Evolutionary conservation across 768 basidiomycete species (phyloP).

Genomic region (Coprinopsis marcescibilis): DNA sequence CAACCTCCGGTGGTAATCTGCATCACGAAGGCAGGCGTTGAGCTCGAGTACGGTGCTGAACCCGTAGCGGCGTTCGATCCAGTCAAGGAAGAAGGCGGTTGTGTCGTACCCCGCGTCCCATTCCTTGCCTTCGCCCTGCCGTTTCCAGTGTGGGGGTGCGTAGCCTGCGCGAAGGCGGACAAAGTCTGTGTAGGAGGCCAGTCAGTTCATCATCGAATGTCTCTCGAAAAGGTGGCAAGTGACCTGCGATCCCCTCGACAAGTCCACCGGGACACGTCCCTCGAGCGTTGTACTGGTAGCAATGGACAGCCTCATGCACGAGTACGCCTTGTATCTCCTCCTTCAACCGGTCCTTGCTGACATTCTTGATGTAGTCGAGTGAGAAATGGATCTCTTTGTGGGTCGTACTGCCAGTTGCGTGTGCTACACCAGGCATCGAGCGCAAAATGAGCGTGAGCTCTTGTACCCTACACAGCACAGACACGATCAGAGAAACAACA

Average conservation of each 20-base stretch:
- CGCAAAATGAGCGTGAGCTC: constrained; percentile 55
- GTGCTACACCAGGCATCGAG: constrained; percentile 64
- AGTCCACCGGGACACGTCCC: constrained; percentile 63
- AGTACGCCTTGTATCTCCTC: constrained; percentile 71
- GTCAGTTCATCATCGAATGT: neutral
- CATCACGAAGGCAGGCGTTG: constrained; percentile 47
- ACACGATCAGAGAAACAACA: too few species aligned
- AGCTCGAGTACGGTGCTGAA: constrained; percentile 50
- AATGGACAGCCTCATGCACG: constrained; percentile 74
- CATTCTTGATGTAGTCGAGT: constrained; percentile 49
- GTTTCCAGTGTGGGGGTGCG: constrained; percentile 67
- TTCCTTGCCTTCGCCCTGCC: constrained; percentile 29
- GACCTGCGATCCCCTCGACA: constrained; percentile 77
- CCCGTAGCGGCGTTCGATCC: constrained; percentile 53
- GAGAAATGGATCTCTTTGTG: constrained; percentile 76
- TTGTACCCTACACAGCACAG: constrained; percentile 37
- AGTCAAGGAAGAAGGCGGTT: constrained; percentile 72
- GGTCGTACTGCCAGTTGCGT: constrained; percentile 46
- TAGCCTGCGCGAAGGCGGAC: constrained; percentile 58
- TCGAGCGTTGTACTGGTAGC: constrained; percentile 62
- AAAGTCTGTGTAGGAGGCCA: constrained; percentile 49
- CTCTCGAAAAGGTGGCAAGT: constrained; percentile 7
- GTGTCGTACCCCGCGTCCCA: constrained; percentile 78
- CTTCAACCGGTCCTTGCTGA: constrained; percentile 31
- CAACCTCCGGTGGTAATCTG: constrained; percentile 42